Conservation (phyloP, 1,284 basidiomycete genomes). For the Somion occarium region DNA sequence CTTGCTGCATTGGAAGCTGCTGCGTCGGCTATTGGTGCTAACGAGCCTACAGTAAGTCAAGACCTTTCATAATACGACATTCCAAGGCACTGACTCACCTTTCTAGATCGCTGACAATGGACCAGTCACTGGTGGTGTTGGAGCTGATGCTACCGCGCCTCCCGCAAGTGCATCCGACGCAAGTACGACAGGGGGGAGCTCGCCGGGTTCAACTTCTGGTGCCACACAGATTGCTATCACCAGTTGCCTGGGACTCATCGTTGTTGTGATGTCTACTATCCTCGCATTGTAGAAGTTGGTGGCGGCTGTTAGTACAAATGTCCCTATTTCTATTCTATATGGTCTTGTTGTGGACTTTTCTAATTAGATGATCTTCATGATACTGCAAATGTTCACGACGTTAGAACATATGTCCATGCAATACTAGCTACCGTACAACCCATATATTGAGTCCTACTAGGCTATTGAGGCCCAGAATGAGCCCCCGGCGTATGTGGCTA, state of each 20-base stretch:
- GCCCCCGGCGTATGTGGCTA: too few relatives aligned
- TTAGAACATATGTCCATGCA: too few relatives aligned
- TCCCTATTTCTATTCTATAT: too few relatives aligned
- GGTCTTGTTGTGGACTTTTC: too few relatives aligned
- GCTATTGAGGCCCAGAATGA: too few relatives aligned
- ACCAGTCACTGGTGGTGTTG: constrained; percentile 36
- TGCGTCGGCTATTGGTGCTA: constrained; percentile 39
- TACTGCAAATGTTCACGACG: too few relatives aligned
- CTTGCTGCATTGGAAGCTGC: constrained; percentile 44
- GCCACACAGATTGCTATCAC: not conserved
- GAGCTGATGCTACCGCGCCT: constrained; percentile 34
- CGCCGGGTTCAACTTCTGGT: constrained; percentile 2
- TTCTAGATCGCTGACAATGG: constrained; percentile 35
- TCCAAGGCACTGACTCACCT: not conserved
- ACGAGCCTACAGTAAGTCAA: constrained; percentile 31
- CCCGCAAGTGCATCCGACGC: constrained; percentile 17
- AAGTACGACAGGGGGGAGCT: not conserved
- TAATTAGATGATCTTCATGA: too few relatives aligned
- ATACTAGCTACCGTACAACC: too few relatives aligned
- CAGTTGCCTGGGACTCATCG: constrained; percentile 1
- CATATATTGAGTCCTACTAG: too few relatives aligned
- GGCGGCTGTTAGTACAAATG: too few relatives aligned
- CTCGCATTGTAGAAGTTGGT: not conserved
- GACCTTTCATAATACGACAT: too few relatives aligned
- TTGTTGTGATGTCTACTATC: not conserved